Conservation (phyloP, 73 alveolate genomes). For the Tetrahymena elliotti region DNA sequence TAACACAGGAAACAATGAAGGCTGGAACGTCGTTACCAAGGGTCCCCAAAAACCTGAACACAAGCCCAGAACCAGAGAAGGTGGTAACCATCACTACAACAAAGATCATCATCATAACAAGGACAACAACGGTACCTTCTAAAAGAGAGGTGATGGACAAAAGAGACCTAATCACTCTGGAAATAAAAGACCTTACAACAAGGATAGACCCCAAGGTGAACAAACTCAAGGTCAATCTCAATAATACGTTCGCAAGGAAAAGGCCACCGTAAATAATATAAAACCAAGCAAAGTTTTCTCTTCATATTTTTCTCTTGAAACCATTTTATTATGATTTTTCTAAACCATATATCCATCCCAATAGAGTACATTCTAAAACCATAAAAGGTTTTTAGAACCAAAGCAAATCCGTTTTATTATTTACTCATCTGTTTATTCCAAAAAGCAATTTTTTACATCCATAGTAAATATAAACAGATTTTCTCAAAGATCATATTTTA, state of each 20-base stretch:
- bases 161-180: not conserved
- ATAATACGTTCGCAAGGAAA: not conserved
- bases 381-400: no score
- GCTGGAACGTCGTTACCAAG: not conserved
- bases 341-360: not conserved
- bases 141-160: not conserved
- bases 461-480: not conserved
- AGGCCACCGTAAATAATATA: not conserved
- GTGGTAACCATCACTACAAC: not conserved
- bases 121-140: not conserved
- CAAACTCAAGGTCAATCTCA: not conserved
- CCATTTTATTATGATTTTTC: not conserved
- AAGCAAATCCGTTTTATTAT: no score
- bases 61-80: constrained; percentile 2
- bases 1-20: not conserved
- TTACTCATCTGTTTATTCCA: not conserved
- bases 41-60: not conserved
- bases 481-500: not conserved
- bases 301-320: not conserved
- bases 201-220: not conserved
- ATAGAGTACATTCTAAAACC: not conserved
- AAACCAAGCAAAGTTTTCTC: not conserved
- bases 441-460: not conserved
- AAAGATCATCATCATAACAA: not conserved
- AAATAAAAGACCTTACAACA: not conserved